Percentiles rank a stretch among this genome's conserved stretches.
Conservation (phyloP, 1,284 basidiomycete species). For the Austroboletus niveus region DNA sequence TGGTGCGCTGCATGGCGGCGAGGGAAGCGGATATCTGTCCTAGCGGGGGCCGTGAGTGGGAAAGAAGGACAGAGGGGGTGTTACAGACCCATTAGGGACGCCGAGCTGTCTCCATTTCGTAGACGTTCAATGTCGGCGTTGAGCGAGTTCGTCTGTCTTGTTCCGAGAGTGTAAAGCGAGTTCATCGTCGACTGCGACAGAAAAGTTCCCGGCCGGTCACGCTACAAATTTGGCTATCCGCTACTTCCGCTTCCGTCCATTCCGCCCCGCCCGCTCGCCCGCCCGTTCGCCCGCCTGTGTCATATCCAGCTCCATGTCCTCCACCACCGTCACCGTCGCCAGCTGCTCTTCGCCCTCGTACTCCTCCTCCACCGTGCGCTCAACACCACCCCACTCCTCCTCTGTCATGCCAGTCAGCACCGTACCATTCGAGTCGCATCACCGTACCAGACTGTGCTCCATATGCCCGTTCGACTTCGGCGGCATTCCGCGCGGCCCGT, state of each 20-base stretch:
- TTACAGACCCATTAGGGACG: conserved; percentile 73
- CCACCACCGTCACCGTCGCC: conserved; percentile 80
- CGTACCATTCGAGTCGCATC: conserved; percentile 1
- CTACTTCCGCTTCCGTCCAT: conserved; percentile 49
- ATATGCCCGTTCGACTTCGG: conserved; percentile 69
- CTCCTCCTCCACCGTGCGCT: conserved; percentile 48
- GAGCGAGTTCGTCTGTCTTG: conserved; percentile 87
- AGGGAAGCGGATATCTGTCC: conserved; percentile 95
- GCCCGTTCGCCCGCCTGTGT: conserved; percentile 39
- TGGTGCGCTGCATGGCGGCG: conserved; percentile 86
- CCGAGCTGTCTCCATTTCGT: conserved; percentile 75
- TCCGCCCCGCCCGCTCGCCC: conserved; percentile 45
- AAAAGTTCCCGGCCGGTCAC: conserved; percentile 12
- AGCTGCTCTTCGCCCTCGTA: conserved; percentile 74
- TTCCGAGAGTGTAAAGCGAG: conserved; percentile 90
- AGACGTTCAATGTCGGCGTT: conserved; percentile 83
- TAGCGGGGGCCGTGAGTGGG: conserved; percentile 38
- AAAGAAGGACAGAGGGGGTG: too few relatives aligned
- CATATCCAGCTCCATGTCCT: conserved; percentile 71
- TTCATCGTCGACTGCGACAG: conserved; percentile 59
- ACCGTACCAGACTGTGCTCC: conserved; percentile 48
- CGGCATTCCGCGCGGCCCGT: conserved; percentile 66
- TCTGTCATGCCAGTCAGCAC: conserved; percentile 8
- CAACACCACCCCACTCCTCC: too few relatives aligned
- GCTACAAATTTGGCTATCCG: conserved; percentile 9